Percentiles rank a stretch among this genome's conserved stretches.
Conservation (phyloP, 2,329 filamentous ascomycete genomes). For the Aspergillus vadensis region DNA sequence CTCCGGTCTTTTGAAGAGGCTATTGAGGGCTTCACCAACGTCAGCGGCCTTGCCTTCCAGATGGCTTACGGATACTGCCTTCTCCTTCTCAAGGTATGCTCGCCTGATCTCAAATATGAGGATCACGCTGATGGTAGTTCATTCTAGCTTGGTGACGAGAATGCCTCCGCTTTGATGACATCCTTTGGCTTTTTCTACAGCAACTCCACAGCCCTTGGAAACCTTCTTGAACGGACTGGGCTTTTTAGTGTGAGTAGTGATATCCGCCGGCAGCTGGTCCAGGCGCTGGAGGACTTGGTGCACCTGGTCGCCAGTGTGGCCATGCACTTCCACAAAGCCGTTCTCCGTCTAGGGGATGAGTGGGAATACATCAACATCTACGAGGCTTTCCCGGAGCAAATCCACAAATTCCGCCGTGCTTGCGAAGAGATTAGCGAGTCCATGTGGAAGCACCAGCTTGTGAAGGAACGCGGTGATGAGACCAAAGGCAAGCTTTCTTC, state of each 20-base stretch:
- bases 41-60: slow-evolving; percentile 46
- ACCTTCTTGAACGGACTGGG: slow-evolving; percentile 51
- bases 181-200: slow-evolving; percentile 58
- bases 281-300: slow-evolving; percentile 42
- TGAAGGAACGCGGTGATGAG: slow-evolving; percentile 34
- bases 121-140: background rate
- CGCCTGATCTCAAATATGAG: background rate
- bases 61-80: slow-evolving; percentile 54
- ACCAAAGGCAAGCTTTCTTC: slow-evolving; percentile 27
- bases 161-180: slow-evolving; percentile 51
- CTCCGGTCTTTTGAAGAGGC: slow-evolving; percentile 41
- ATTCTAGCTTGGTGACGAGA: slow-evolving; percentile 51
- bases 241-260: slow-evolving; percentile 50
- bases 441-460: slow-evolving; percentile 45
- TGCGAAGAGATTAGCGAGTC: slow-evolving; percentile 40
- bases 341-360: slow-evolving; percentile 17
- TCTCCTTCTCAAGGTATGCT: slow-evolving; percentile 51
- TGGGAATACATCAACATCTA: slow-evolving; percentile 39
- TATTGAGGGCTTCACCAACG: slow-evolving; percentile 40
- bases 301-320: slow-evolving; percentile 34
- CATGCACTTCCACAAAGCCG: slow-evolving; percentile 40
- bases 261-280: slow-evolving; percentile 50
- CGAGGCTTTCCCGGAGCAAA: slow-evolving; percentile 38
- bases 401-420: slow-evolving; percentile 39
- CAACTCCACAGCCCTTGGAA: slow-evolving; percentile 44